Base-by-base conservation (phyloP, 805 yeast genomes). In the Candida qinlingensis region DNA sequence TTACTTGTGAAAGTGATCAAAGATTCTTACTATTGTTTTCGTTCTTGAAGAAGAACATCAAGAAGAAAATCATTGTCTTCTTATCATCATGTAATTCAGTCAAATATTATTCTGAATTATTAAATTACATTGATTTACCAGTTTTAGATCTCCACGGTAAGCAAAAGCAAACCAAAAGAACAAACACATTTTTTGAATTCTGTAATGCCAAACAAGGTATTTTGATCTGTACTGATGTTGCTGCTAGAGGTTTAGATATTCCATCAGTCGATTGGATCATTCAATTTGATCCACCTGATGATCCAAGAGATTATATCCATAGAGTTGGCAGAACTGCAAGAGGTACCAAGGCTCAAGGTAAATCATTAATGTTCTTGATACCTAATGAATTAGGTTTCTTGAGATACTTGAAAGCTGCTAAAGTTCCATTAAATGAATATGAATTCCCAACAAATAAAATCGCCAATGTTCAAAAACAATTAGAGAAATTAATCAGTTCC, bases 241-340 rank as follows among this genome's bases (percentile, higher is more conserved):
- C 99, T 33, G 99, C 99, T 26, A 84, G 99, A 77, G 99, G 99
- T 27, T 80, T 94, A 57, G 99, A 94, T 74, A 94, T 94, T 59
- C 99, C 99, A 46, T 85, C 95, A 30, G 99, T 94, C 47, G 99
- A 95, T 73, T 94, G 99, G 99, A 94, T 94, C 63, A 86, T 94
- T 56, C 99, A 94, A 74, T 94, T 89, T 64, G 99, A 94, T 68
- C 99, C 99, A 48, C 99, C 99, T 67, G 99, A 94, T 84, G 99
- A 94, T 72, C 99, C 99, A 70, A 83, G 98, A 72, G 98, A 94
- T 71, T 94, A 94, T 68, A 94, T 94, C 58, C 99, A 94, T 73
- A 83, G 99, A 70, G 99, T 94, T 36, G 99, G 99, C 57, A 85
- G 99, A 76, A 94, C 99, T 29, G 99, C 99, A 36, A 85, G 99